Evolutionary conservation across 495 filamentous ascomycete genomes (phyloP), one percentile per base, ranked within the genome.

Genomic region (Penicillium cinerascens): DNA sequence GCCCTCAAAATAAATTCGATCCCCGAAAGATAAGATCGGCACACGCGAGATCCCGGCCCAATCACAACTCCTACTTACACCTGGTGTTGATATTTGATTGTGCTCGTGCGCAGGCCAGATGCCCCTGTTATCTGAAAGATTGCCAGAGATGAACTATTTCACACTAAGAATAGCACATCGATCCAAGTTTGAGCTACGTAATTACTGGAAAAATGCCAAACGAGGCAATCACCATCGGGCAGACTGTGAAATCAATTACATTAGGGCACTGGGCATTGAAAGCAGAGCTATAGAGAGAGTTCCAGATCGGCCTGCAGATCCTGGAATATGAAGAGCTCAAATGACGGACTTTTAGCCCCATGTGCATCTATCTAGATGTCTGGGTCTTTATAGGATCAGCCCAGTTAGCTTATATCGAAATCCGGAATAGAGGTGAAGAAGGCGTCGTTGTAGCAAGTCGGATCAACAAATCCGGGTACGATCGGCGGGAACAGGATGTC

Each of bases 361-460:
- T 15, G 11, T 3, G 29, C 11, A 33, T 33, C 8, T 10, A 33
- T 33, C 8, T 10, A 33, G 29, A 33, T 33, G 29, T 33, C 11
- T 11, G 29, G 11, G 29, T 33, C 29, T 10, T 13, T 10, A 13
- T 8, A 4, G 29, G 29, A 39, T 39, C 37, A 39, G 2, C 37
- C 37, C 37, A 7, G n/a, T 16, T 45, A 65, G 39, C 49, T 59
- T 17, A 68, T 58, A 44, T 68, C 61, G 49, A 68, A 66, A 27
- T 64, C 65, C 2, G 68, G 51, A 42, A 71, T 54, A 5, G 55
- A 45, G 3, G 53, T 64, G 39, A 71, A 67, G 41, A 71, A 66
- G 4, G 64, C 63, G 23, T 67, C 61, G 26, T 65, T 68, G 44
- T 64, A 65, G 23, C 68, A 71, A 3, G 68, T 71, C 17, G 68